These are phyloP conservation scores for Calophaca sinica DNA, from an alignment of 306 rosid genomes.

Conservation along the genomic window DNA sequence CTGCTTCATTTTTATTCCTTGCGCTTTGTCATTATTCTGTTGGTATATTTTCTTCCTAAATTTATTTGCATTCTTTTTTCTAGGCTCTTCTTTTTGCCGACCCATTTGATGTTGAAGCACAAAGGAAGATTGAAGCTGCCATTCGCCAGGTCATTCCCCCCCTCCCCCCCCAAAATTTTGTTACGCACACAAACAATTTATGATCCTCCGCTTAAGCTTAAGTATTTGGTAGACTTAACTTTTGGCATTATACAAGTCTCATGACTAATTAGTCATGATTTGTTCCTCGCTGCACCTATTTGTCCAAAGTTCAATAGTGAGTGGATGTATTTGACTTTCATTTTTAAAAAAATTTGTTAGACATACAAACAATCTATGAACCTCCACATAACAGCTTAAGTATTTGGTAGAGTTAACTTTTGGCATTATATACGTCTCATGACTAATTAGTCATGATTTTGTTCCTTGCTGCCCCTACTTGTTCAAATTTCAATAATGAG, in stretches of 20 bases:
- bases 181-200: background rate
- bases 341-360: too few species aligned
- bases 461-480: too few species aligned
- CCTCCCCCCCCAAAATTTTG: background rate
- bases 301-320: background rate
- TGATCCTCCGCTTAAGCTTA: background rate
- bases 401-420: too few species aligned
- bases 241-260: background rate
- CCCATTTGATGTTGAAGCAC: conserved; percentile 98
- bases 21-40: conserved; percentile 1
- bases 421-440: too few species aligned
- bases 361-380: too few species aligned
- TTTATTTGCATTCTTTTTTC: conserved; percentile 33
- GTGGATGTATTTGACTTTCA: background rate
- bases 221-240: conserved; percentile 5
- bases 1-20: conserved; percentile 26
- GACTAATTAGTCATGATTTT: too few species aligned
- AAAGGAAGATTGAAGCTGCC: conserved; percentile 97
- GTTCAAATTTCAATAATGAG: too few species aligned
- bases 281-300: background rate
- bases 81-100: conserved; percentile 95
- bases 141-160: conserved; percentile 76
- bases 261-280: conserved; percentile 7
- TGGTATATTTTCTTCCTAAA: conserved; percentile 8
- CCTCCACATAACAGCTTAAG: background rate